Evolutionary conservation across 225 moss, liverwort and hornwort genomes (phyloP), one percentile per base, ranked within the genome.

Genomic region (Polytrichum formosum): DNA sequence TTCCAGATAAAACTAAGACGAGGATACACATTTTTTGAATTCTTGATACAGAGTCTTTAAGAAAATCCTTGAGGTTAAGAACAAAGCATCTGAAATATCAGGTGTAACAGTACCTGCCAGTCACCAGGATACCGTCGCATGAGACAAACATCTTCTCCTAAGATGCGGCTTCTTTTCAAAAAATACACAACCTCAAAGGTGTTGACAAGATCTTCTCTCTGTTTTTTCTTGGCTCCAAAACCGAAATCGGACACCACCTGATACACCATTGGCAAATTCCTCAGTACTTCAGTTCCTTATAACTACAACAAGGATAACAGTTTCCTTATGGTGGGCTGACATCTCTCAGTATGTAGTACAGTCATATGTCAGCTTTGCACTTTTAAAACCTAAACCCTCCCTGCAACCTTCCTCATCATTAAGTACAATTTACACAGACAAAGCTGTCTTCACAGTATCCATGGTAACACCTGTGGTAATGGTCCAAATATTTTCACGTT

Each of bases 221-320:
- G 65, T 89, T 82, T 84, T 76, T 76, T 90, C 60, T 77, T 79
- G 55, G 92, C 85, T 75, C 94, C 94, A 69, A 95, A 89, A 20
- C 94, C 94, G 64, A 95, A 95, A 78, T 95, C 94, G 5, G 94
- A 95, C 65, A 92, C 82, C 61, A 92, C 87, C 92, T 92, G 79
- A 61, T 68, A 33, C 70, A 58, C 17, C 28, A 66, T 67, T 60
- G 53, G 27, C 23, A 54, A 26, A 13, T 61, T 61, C 30, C n/a
- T 68, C 54, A 21, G 7, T 7, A 66, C 9, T 20, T 31, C 7
- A 21, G 33, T 28, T 28, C 28, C 20, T n/a, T 55, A 53, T 17
- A 20, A 69, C 55, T 27, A 58, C 71, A 3, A 31, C 56, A 25
- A 28, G 61, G 26, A 22, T n/a, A n/a, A 22, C 1, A n/a, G 22